Evolutionary conservation across 1,139 yeast species (phyloP), one percentile per base, ranked within the genome.

Genomic region (Geotrichum carabidarum): DNA sequence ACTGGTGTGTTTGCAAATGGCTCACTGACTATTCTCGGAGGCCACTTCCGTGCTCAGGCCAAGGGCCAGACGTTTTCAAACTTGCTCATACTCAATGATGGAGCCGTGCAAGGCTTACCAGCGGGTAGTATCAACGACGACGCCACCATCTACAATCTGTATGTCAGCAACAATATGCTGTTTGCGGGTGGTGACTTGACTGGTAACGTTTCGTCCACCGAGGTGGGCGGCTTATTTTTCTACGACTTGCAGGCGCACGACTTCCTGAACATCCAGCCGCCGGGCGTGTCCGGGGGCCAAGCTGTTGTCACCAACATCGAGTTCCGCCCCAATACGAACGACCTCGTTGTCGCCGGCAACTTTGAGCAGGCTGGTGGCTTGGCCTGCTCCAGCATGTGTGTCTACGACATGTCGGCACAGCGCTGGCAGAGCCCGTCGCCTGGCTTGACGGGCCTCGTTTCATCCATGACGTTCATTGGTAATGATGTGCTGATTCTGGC

Each of bases 261-360:
- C 0, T 70, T 78, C 48, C 62, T 78, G 1, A 58, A 65, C 12
- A 67, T 71, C 8, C 86, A 81, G 62, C 86, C 86, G 4, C 66
- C 72, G 5, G 69, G 68, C 4, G 51, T 71, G 14, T 57, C 53
- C 36, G 68, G 68, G 5, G 68, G 67, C 6, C 58, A 68, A n/a
- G 72, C 80, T 2, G 62, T 66, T 40, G 79, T 87, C 9, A 80
- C 78, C 55, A 70, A 84, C 2, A 69, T 87, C 57, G 80, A 78
- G 1, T 74, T 77, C 55, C 78, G 79, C 59, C 83, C 81, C 36
- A 71, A 72, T 35, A 74, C 75, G 8, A 67, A 76, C 17, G 74
- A 78, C 22, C 68, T 90, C 18, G 74, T 88, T 38, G 86, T 88
- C 7, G 96, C 88, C 49, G 99, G 99, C 27, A 75, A 80, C 48